phyloP scores from a whole-genome alignment of 1,284 basidiomycete genomes.

The Cerioporus squamosus region DNA sequence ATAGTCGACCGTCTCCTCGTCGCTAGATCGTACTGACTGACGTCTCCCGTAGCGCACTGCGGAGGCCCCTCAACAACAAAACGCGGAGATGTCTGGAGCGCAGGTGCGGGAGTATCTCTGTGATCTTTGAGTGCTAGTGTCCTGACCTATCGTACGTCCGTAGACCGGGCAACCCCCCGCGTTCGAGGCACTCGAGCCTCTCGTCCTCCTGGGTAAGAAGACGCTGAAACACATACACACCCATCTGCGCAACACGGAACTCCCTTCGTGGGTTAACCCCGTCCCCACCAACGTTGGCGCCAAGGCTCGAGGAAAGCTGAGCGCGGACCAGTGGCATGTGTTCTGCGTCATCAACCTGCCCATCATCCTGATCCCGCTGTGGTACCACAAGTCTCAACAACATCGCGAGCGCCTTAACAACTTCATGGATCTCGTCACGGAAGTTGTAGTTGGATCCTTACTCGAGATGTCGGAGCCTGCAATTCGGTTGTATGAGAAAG shows the following conservation, averaged over 20 bases:
- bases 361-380: constrained; percentile 36
- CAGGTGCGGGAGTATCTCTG: too few species aligned
- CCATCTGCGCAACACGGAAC: constrained; percentile 27
- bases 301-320: constrained; percentile 30
- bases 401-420: constrained; percentile 31
- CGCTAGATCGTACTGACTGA: too few species aligned
- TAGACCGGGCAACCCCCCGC: too few species aligned
- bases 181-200: too few species aligned
- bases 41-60: too few species aligned
- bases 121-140: too few species aligned
- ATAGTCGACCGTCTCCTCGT: too few species aligned
- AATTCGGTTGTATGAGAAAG: constrained; percentile 22
- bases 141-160: too few species aligned
- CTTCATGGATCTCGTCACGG: constrained; percentile 36
- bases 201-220: neutral
- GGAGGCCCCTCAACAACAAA: too few species aligned
- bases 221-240: neutral
- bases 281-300: constrained; percentile 35
- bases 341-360: constrained; percentile 34
- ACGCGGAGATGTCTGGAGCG: too few species aligned
- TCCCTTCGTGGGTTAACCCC: constrained; percentile 33
- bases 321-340: constrained; percentile 37
- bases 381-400: constrained; percentile 22
- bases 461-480: constrained; percentile 27
- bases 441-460: constrained; percentile 31